These are phyloP conservation scores for Trichophyton verrucosum DNA, from an alignment of 2,329 filamentous ascomycete genomes.

Conservation along the genomic window DNA sequence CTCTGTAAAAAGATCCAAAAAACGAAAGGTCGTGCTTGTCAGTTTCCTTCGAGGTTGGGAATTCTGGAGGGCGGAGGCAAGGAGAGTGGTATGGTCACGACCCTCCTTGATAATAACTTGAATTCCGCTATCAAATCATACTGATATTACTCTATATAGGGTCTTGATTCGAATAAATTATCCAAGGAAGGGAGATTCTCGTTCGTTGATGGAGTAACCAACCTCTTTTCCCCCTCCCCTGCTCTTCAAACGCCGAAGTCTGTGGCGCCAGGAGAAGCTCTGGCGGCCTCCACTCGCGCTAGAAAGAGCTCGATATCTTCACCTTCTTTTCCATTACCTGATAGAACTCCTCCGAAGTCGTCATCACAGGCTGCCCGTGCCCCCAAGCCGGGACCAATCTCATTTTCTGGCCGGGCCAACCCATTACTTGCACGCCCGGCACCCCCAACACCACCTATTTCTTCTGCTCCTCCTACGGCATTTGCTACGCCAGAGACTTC, in stretches of 20 bases:
- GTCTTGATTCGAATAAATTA: constrained; percentile 56
- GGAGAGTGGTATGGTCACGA: constrained; percentile 46
- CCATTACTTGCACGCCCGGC: background rate
- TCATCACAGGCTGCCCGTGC: background rate
- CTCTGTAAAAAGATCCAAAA: constrained; percentile 1
- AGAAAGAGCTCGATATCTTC: background rate
- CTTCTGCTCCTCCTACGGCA: background rate
- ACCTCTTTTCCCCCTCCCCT: constrained; percentile 37
- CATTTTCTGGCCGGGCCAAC: background rate
- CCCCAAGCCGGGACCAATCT: background rate
- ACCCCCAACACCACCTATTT: background rate
- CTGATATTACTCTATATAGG: constrained; percentile 32
- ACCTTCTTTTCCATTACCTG: background rate
- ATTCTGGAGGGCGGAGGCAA: constrained; percentile 65
- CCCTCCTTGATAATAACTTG: background rate
- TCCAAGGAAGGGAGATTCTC: constrained; percentile 48
- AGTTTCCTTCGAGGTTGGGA: constrained; percentile 68
- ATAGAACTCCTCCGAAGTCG: constrained; percentile 4
- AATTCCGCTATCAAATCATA: background rate
- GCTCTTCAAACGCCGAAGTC: background rate
- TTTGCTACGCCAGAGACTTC: background rate
- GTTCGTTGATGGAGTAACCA: constrained; percentile 63
- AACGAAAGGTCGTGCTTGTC: constrained; percentile 54
- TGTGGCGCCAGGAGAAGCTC: background rate
- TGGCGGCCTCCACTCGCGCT: background rate